These are phyloP conservation scores for Trichoderma endophyticum DNA, from an alignment of 2,329 filamentous ascomycete genomes.

Conservation along the genomic window DNA sequence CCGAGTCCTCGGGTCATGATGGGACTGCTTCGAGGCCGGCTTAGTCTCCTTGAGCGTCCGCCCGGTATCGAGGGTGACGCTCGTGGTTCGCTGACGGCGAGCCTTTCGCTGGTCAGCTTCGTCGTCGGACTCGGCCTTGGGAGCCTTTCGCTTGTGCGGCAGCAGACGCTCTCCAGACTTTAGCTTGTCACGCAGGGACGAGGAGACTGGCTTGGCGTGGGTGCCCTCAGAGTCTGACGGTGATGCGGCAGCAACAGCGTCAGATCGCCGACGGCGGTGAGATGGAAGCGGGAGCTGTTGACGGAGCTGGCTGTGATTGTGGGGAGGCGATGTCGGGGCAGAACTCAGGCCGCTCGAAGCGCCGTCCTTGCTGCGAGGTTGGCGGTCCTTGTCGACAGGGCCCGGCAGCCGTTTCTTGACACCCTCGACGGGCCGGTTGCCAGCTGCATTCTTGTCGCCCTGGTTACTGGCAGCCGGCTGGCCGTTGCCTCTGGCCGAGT, in stretches of 20 bases:
- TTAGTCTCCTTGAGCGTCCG: conserved; percentile 37
- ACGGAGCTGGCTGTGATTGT: conserved; percentile 24
- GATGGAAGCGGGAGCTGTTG: conserved; percentile 35
- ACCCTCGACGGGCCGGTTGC: conserved; percentile 32
- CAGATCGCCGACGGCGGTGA: conserved; percentile 33
- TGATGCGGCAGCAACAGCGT: conserved; percentile 37
- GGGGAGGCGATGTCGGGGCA: conserved; percentile 53
- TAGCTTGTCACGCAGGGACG: conserved; percentile 45
- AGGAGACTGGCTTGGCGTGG: conserved; percentile 42
- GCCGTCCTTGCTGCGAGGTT: conserved; percentile 45
- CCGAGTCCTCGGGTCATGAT: conserved; percentile 32
- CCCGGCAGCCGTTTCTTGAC: conserved; percentile 47
- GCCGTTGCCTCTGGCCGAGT: conserved; percentile 35
- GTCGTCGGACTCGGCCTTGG: conserved; percentile 56
- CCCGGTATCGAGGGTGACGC: conserved; percentile 37
- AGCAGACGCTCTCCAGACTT: conserved; percentile 47
- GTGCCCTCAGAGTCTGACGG: conserved; percentile 56
- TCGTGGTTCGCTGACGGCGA: conserved; percentile 52
- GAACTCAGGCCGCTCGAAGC: conserved; percentile 56
- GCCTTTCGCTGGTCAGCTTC: conserved; percentile 53
- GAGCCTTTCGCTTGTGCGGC: conserved; percentile 52
- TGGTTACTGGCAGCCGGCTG: conserved; percentile 36
- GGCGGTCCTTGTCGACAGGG: conserved; percentile 39
- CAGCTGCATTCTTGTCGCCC: conserved; percentile 32
- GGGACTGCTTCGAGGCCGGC: conserved; percentile 28